Evolutionary conservation across 1,284 basidiomycete species (phyloP), one percentile per base, ranked within the genome.

Genomic region (Microbotryum scabiosae): DNA sequence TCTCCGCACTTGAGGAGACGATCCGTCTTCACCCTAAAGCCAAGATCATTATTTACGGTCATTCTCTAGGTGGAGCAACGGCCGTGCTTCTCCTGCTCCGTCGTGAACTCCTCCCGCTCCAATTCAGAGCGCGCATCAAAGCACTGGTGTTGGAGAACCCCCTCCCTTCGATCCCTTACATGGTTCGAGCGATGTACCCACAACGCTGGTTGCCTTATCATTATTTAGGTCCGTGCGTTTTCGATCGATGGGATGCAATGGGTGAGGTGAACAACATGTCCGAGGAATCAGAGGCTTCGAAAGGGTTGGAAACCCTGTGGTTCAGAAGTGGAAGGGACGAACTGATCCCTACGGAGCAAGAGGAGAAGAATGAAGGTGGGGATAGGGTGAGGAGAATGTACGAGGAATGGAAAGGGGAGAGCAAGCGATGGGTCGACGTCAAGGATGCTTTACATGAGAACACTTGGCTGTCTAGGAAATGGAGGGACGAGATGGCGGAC

Each of bases 131-230:
- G 1, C 28, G 18, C 5, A 16, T 32, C 32, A 36, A 46, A 18
- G 80, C 78, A 1, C 64, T 81, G 8, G 72, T 82, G 4, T 71
- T 82, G 12, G 81, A 82, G 68, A 82, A 82, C 67, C 78, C 81
- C 0, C 78, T 82, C 62, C 69, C 78, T 0, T 80, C 78, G 7
- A 77, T 81, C n/a, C 78, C 79, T 0, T 76, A 69, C 23, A 82
- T 82, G 81, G 75, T 82, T 4, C 70, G 72, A 23, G 77, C 79
- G 6, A 70, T 82, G 5, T 82, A 82, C 62, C 78, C 80, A 0
- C 76, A 79, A 54, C 71, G 69, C 30, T 81, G 79, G 80, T 63
- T 81, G 7, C 81, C 80, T 0, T 82, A 82, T 62, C 78, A 76
- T 43, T 78, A 80, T 64, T 76, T 82, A 43, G 75, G 75, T 3